Percentiles rank a stretch among this genome's conserved stretches.
phyloP scores from a whole-genome alignment of 345 rosid species.

The Acer campestre region DNA sequence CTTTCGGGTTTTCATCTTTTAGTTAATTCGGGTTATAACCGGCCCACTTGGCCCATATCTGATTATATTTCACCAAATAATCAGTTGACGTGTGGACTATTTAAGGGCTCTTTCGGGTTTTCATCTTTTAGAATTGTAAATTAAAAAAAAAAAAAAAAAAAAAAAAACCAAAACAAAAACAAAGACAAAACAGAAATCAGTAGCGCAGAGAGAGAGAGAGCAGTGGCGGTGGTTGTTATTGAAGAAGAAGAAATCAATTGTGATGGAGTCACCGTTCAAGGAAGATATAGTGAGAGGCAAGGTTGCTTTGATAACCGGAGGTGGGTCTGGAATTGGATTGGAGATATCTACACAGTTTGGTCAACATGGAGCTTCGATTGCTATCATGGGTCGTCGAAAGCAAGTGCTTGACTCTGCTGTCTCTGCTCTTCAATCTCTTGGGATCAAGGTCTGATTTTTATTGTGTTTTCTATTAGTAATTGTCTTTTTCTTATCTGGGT shows the following conservation, averaged over 20 bases:
- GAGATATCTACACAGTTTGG: slow-evolving; percentile 73
- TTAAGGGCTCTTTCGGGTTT: too few relatives aligned
- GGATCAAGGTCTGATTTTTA: slow-evolving; percentile 43
- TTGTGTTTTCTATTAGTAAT: neutral
- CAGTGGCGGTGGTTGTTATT: neutral
- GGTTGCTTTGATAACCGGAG: slow-evolving; percentile 78
- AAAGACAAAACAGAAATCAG: too few relatives aligned
- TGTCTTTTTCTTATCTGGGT: neutral
- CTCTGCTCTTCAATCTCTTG: slow-evolving; percentile 59
- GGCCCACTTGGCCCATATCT: too few relatives aligned
- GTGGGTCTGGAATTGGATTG: slow-evolving; percentile 88
- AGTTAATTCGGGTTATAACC: too few relatives aligned
- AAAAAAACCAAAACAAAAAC: too few relatives aligned
- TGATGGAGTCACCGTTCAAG: slow-evolving; percentile 75
- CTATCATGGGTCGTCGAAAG: slow-evolving; percentile 83
- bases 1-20: too few relatives aligned
- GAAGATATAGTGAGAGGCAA: slow-evolving; percentile 53
- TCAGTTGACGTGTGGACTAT: neutral
- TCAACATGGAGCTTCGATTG: slow-evolving; percentile 70
- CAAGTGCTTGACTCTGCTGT: slow-evolving; percentile 65
- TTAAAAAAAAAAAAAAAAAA: too few relatives aligned
- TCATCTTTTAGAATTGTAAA: too few relatives aligned
- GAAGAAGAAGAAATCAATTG: neutral
- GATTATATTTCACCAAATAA: neutral
- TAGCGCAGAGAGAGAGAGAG: neutral